These are phyloP conservation scores for Lantana camara DNA, from an alignment of 257 asterid genomes.

Conservation along the genomic window DNA sequence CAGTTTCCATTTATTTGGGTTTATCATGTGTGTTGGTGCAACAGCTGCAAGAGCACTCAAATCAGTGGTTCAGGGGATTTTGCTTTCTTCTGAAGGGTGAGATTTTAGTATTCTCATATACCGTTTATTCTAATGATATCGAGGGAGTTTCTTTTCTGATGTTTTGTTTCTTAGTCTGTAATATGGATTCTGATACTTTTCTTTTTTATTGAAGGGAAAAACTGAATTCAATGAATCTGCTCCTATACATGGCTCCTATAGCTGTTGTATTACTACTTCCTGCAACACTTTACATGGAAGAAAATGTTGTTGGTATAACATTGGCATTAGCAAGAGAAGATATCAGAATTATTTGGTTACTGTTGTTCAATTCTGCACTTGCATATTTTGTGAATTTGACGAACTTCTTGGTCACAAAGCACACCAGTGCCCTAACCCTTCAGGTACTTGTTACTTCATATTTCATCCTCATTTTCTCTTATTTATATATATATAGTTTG, in stretches of 20 bases:
- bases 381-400: slow-evolving; percentile 91
- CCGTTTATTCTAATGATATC: not conserved
- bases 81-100: slow-evolving; percentile 88
- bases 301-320: slow-evolving; percentile 73
- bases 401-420: slow-evolving; percentile 89
- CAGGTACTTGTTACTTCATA: slow-evolving; percentile 59
- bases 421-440: slow-evolving; percentile 94
- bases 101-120: not conserved
- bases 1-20: slow-evolving; percentile 88
- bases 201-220: slow-evolving; percentile 60
- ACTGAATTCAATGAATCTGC: slow-evolving; percentile 89
- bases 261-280: slow-evolving; percentile 81
- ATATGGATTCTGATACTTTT: slow-evolving; percentile 27
- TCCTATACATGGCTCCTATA: slow-evolving; percentile 90
- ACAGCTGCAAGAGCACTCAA: slow-evolving; percentile 95
- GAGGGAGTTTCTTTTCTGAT: slow-evolving; percentile 11
- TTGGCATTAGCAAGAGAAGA: slow-evolving; percentile 73
- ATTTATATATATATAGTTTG: not conserved
- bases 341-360: slow-evolving; percentile 59
- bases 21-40: slow-evolving; percentile 80
- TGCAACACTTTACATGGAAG: slow-evolving; percentile 74
- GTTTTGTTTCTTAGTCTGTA: not conserved
- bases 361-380: slow-evolving; percentile 77
- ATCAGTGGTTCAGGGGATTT: slow-evolving; percentile 89
- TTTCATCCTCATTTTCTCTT: slow-evolving; percentile 5